phyloP scores from a whole-genome alignment of 225 moss, liverwort and hornwort genomes.

The Rhytidiadelphus loreus region DNA sequence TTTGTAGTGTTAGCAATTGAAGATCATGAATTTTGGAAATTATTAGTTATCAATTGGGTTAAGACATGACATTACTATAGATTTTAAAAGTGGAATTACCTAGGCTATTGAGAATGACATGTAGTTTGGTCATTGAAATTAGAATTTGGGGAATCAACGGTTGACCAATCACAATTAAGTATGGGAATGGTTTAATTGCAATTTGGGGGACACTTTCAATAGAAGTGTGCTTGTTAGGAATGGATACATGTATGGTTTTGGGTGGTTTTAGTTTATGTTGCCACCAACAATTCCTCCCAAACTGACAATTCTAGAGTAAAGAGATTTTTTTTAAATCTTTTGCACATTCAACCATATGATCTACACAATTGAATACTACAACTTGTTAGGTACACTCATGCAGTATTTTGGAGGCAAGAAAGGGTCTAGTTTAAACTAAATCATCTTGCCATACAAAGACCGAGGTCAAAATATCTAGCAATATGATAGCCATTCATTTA shows the following conservation, averaged over 20 bases:
- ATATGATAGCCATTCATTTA: background rate
- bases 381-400: background rate
- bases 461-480: background rate
- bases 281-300: no score
- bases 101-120: rapidly evolving
- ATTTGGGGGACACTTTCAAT: background rate
- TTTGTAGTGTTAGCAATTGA: background rate
- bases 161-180: rapidly evolving
- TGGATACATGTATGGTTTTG: rapidly evolving
- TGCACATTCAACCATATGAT: no score
- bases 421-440: background rate
- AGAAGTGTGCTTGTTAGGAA: background rate
- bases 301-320: background rate
- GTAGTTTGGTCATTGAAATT: rapidly evolving
- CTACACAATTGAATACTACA: background rate
- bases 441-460: background rate
- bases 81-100: background rate
- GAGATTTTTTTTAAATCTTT: background rate
- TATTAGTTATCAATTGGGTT: rapidly evolving
- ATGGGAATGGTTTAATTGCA: background rate
- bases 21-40: background rate
- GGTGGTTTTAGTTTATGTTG: background rate
- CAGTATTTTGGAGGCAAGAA: background rate
- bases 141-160: rapidly evolving
- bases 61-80: background rate